Evolutionary conservation across 1,139 yeast genomes (phyloP), one percentile per base, ranked within the genome.

Genomic region (Pneumocystis wakefieldiae): DNA sequence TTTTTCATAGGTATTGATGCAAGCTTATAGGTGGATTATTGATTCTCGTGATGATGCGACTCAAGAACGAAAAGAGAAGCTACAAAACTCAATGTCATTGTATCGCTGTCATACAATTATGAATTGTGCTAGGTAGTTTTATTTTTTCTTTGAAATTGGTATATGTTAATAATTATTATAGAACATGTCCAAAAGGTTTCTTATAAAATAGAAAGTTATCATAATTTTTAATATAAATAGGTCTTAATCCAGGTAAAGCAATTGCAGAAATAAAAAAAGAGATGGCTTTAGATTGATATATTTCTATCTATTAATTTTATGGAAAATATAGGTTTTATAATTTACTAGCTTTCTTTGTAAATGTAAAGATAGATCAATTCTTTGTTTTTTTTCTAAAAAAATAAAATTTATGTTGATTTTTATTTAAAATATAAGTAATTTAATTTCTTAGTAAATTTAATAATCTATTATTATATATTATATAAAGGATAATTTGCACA

Each of bases 11-110:
- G 97, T 37, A 97, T 92, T 92, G 76, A 88, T 92, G 97, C 98
- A 92, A 80, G 97, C 97, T 65, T 92, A 85, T 82, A 85, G 98
- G 81, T 92, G 98, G 98, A 85, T 92, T 81, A 84, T 90, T 69
- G 99, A 92, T 77, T 86, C 96, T 61, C 87, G 99, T 80, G 99
- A 92, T 76, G 85, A 89, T 76, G 96, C 96, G 64, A 80, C 89
- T 59, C 80, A 77, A 68, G 72, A 79, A 70, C 90, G 99, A 81
- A 87, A 84, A 75, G 87, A 85, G 73, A 86, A 86, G 88, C 82
- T 92, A 73, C 94, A 94, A 77, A 92, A 92, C 82, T 85, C 96
- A 67, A 94, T 92, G 98, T 86, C 96, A 66, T 80, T 92, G 73
- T 92, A 94, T 83, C 87, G 99, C 82, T 92, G 99, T 77, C 99